Evolutionary conservation across 2,329 filamentous ascomycete species (phyloP).

Genomic region (Cercospora sojina): DNA sequence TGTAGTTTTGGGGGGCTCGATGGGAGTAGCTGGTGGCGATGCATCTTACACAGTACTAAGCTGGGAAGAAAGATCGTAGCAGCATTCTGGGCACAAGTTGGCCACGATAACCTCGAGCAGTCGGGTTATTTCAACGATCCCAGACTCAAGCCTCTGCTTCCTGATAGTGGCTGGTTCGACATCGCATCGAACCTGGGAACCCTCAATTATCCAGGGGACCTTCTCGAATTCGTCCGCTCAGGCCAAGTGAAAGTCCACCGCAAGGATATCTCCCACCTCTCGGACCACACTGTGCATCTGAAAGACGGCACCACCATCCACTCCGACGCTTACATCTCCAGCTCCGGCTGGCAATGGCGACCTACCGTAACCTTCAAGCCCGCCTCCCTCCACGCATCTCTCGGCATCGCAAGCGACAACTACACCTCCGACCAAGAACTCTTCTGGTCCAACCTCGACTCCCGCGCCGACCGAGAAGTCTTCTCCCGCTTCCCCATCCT

Average conservation of each 20-base stretch:
- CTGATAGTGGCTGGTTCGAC: slow-evolving; percentile 18
- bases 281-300: slow-evolving; percentile 13
- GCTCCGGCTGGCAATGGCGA: slow-evolving; percentile 19
- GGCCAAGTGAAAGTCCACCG: slow-evolving; percentile 19
- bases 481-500: slow-evolving; percentile 14
- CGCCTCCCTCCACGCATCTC: slow-evolving; percentile 12
- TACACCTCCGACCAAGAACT: slow-evolving; percentile 9
- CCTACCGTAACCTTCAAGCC: slow-evolving; percentile 16
- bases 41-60: slow-evolving; percentile 16
- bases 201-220: slow-evolving; percentile 16
- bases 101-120: slow-evolving; percentile 10
- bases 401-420: slow-evolving; percentile 18
- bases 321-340: slow-evolving; percentile 17
- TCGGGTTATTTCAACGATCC: slow-evolving; percentile 11
- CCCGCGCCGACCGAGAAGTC: slow-evolving; percentile 16
- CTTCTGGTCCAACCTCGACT: slow-evolving; percentile 13
- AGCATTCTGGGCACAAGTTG: slow-evolving; percentile 13
- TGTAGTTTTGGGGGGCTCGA: slow-evolving; percentile 12
- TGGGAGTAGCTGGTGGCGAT: slow-evolving; percentile 20
- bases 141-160: slow-evolving; percentile 5
- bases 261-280: slow-evolving; percentile 18
- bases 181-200: slow-evolving; percentile 14
- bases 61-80: slow-evolving; percentile 14
- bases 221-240: slow-evolving; percentile 16
- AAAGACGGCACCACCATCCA: slow-evolving; percentile 5